phyloP scores from a whole-genome alignment of 805 yeast species.

The Yarrowia sp. region DNA sequence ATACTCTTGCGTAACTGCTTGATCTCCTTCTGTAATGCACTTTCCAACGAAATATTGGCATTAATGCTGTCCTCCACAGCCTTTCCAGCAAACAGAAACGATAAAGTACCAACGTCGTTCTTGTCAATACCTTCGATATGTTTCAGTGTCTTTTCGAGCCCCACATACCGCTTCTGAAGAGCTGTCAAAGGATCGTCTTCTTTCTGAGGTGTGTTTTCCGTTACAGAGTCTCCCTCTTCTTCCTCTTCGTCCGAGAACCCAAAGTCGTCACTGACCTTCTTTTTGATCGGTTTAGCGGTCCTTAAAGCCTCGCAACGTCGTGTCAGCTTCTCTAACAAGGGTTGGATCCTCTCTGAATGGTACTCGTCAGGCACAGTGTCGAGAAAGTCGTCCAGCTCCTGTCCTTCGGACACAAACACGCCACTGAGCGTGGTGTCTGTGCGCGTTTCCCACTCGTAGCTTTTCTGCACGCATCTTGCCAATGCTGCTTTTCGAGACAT shows the following conservation, averaged over 20 bases:
- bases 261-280: slow-evolving; percentile 13
- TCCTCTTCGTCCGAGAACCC: slow-evolving; percentile 33
- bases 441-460: slow-evolving; percentile 35
- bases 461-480: slow-evolving; percentile 12
- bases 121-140: slow-evolving; percentile 4
- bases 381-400: slow-evolving; percentile 23
- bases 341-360: slow-evolving; percentile 5
- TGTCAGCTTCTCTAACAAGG: not conserved
- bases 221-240: not conserved
- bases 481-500: slow-evolving; percentile 12
- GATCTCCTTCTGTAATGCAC: not conserved
- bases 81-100: slow-evolving; percentile 28
- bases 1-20: slow-evolving; percentile 1
- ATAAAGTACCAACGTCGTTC: slow-evolving; percentile 4
- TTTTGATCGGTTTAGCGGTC: not conserved
- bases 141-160: not conserved
- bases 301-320: slow-evolving; percentile 1
- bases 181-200: not conserved
- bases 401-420: slow-evolving; percentile 17
- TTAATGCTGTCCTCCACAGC: slow-evolving; percentile 23
- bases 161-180: slow-evolving; percentile 3
- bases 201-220: not conserved
- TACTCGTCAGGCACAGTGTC: slow-evolving; percentile 18
- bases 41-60: not conserved
- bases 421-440: slow-evolving; percentile 33